Evolutionary conservation across 371 early-diverging fungal species (phyloP).

Genomic region (Mortierella sp.): DNA sequence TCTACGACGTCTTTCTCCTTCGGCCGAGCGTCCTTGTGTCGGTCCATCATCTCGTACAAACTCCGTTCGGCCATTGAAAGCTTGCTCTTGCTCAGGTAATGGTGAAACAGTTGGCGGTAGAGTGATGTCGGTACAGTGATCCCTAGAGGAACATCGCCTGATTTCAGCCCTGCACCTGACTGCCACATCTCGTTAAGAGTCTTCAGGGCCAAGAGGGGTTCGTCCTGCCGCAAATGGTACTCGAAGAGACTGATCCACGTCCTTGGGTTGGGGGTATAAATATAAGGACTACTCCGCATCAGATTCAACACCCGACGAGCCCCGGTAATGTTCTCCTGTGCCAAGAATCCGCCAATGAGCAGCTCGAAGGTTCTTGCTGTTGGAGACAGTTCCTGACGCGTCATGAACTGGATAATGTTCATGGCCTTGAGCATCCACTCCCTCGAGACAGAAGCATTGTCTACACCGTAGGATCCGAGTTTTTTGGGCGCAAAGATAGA

Average conservation of each 20-base stretch:
- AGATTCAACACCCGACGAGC: slow-evolving; percentile 23
- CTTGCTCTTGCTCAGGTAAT: slow-evolving; percentile 25
- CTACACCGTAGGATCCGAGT: neutral
- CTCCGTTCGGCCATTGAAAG: slow-evolving; percentile 32
- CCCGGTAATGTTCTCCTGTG: slow-evolving; percentile 19
- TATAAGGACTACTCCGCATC: slow-evolving; percentile 38
- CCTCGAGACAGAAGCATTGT: slow-evolving; percentile 5
- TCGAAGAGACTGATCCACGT: slow-evolving; percentile 48
- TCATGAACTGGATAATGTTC: slow-evolving; percentile 36
- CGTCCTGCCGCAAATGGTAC: slow-evolving; percentile 25
- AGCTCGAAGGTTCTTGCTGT: slow-evolving; percentile 30
- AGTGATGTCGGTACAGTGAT: slow-evolving; percentile 21
- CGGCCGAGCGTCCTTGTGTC: slow-evolving; percentile 24
- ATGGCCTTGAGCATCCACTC: slow-evolving; percentile 50
- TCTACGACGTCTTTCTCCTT: slow-evolving; percentile 31
- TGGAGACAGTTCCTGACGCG: slow-evolving; percentile 21
- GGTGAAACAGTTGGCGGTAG: slow-evolving; percentile 38
- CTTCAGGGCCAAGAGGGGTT: slow-evolving; percentile 24
- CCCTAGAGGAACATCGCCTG: neutral
- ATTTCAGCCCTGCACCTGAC: neutral
- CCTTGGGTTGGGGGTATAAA: slow-evolving; percentile 37
- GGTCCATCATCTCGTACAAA: slow-evolving; percentile 52
- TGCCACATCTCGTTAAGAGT: slow-evolving; percentile 40
- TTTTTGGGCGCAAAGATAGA: neutral
- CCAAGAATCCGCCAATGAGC: slow-evolving; percentile 37